Evolutionary conservation across 2,329 filamentous ascomycete genomes (phyloP).

Genomic region (Scytalidium sp.): DNA sequence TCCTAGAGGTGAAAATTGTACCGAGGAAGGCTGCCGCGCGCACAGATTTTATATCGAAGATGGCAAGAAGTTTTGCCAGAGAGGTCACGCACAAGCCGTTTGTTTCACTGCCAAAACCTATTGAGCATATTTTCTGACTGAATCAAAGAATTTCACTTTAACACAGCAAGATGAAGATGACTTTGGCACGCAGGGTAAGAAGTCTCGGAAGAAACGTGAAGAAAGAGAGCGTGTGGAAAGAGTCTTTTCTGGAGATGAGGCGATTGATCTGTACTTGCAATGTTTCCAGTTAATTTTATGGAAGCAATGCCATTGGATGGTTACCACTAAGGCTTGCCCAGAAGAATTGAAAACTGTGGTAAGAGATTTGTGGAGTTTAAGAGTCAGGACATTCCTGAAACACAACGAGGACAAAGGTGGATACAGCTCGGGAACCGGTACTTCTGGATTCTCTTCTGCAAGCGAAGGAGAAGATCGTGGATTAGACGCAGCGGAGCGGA

Average conservation of each 20-base stretch:
- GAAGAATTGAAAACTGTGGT: slow-evolving; percentile 75
- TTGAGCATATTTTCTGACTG: slow-evolving; percentile 17
- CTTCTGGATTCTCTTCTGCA: slow-evolving; percentile 31
- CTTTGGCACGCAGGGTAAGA: slow-evolving; percentile 57
- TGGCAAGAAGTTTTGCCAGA: slow-evolving; percentile 62
- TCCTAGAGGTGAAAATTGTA: slow-evolving; percentile 44
- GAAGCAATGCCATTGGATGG: slow-evolving; percentile 74
- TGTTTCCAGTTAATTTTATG: slow-evolving; percentile 81
- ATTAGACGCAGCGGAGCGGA: slow-evolving; percentile 28
- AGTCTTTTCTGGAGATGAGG: slow-evolving; percentile 63
- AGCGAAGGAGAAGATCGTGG: slow-evolving; percentile 33
- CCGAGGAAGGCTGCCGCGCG: slow-evolving; percentile 59
- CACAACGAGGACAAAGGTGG: slow-evolving; percentile 30
- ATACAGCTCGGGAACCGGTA: slow-evolving; percentile 27
- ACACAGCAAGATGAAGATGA: slow-evolving; percentile 63
- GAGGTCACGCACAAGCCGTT: slow-evolving; percentile 64
- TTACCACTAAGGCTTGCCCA: slow-evolving; percentile 63
- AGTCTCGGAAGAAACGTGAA: slow-evolving; percentile 54
- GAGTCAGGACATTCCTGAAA: slow-evolving; percentile 33
- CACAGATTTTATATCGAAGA: slow-evolving; percentile 56
- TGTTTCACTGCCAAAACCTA: slow-evolving; percentile 7
- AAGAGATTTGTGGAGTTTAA: slow-evolving; percentile 79
- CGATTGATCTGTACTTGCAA: slow-evolving; percentile 77
- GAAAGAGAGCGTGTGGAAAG: slow-evolving; percentile 55
- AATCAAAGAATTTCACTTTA: slow-evolving; percentile 31